These are phyloP conservation scores for Rhynchospora breviuscula DNA, from an alignment of 176 grass and related monocot genomes.

Conservation along the genomic window DNA sequence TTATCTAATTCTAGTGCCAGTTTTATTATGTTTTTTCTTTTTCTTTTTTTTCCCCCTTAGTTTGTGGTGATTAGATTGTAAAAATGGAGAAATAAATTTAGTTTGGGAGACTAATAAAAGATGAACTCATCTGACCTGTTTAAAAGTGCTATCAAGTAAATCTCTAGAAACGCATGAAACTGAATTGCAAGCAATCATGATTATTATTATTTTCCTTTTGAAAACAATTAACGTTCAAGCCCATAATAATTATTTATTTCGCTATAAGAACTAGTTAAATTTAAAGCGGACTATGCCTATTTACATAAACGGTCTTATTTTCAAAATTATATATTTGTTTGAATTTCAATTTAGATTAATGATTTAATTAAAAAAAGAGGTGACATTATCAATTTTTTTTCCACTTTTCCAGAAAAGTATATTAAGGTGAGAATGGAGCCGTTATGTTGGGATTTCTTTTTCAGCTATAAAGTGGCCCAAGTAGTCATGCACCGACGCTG, in stretches of 20 bases:
- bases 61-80: not conserved
- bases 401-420: too few species aligned
- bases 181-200: not conserved
- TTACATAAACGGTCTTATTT: too few species aligned
- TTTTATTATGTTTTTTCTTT: not conserved
- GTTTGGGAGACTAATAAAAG: not conserved
- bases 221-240: too few species aligned
- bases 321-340: not conserved
- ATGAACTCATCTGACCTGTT: not conserved
- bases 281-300: too few species aligned
- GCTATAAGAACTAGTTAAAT: too few species aligned
- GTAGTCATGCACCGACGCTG: too few species aligned
- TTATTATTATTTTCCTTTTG: too few species aligned
- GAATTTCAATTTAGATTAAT: not conserved
- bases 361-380: not conserved
- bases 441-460: too few species aligned
- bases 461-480: too few species aligned
- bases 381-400: not conserved
- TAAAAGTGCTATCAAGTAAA: not conserved
- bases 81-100: not conserved
- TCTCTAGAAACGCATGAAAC: not conserved
- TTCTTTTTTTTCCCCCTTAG: not conserved
- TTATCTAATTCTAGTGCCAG: not conserved
- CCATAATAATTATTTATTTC: not conserved
- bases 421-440: too few species aligned